Conservation (phyloP, 2,329 filamentous ascomycete species). For the Colletotrichum orchidophilum region DNA sequence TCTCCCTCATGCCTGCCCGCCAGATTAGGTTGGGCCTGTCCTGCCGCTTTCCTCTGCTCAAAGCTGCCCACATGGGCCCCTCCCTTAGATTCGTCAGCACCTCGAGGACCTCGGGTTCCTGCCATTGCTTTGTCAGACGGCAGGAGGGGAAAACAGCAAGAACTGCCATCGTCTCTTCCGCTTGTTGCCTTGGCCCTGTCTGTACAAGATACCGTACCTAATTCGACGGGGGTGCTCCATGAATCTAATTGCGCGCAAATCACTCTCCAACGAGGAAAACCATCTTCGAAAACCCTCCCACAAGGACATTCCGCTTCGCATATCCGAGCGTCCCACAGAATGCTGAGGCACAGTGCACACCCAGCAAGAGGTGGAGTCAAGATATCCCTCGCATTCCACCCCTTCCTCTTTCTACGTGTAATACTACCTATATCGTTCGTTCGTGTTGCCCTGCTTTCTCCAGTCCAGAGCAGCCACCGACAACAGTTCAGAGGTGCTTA, state of each 20-base stretch:
- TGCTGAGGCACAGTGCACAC: constrained; percentile 4
- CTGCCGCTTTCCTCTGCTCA: not conserved
- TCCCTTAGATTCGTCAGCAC: not conserved
- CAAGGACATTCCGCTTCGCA: not conserved
- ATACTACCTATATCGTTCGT: no score
- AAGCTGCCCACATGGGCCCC: no score
- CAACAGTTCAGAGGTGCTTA: no score
- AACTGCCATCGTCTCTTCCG: not conserved
- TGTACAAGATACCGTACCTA: no score
- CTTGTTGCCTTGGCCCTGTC: not conserved
- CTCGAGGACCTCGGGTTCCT: not conserved
- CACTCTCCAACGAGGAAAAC: not conserved
- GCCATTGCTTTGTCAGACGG: not conserved
- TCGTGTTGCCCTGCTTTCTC: no score
- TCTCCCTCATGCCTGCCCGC: constrained; percentile 23
- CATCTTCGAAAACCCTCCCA: not conserved
- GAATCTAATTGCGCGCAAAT: not conserved
- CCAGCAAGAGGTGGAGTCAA: not conserved
- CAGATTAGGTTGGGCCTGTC: constrained; percentile 11
- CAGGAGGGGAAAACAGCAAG: not conserved
- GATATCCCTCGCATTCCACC: not conserved
- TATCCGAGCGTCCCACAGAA: constrained; percentile 3
- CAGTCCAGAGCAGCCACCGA: no score
- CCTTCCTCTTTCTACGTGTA: not conserved
- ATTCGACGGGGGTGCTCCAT: no score